Evolutionary conservation across 1,139 yeast genomes (phyloP).

Genomic region (Groenewaldozyma auringiensis): DNA sequence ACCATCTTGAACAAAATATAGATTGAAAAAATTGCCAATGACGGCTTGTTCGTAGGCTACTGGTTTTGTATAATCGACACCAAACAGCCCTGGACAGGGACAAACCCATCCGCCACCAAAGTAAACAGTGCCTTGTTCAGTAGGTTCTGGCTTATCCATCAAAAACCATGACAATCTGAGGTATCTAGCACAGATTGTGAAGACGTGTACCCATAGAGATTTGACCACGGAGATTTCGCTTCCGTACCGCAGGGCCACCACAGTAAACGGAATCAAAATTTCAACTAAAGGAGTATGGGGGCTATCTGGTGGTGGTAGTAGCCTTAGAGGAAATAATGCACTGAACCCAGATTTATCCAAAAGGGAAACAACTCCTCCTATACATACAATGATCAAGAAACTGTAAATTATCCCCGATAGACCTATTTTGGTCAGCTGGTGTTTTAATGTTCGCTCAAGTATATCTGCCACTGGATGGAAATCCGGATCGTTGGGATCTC

Average conservation of each 20-base stretch:
- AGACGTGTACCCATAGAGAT: conserved; percentile 55
- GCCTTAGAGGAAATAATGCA: conserved; percentile 26
- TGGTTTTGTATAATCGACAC: conserved; percentile 52
- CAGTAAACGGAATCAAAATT: neutral
- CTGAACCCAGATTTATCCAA: conserved; percentile 36
- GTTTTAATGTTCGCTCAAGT: conserved; percentile 59
- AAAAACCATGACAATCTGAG: conserved; percentile 75
- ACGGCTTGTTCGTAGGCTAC: conserved; percentile 44
- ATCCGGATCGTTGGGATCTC: conserved; percentile 93
- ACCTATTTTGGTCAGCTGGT: conserved; percentile 67
- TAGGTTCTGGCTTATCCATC: conserved; percentile 56
- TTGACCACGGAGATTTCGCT: conserved; percentile 5
- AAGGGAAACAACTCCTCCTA: conserved; percentile 59
- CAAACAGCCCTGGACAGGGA: conserved; percentile 34
- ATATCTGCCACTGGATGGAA: conserved; percentile 87
- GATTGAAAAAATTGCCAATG: conserved; percentile 13
- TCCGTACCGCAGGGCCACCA: neutral
- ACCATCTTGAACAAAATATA: conserved; percentile 53
- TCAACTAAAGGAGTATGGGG: neutral
- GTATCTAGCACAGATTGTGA: conserved; percentile 47
- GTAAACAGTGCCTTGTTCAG: conserved; percentile 65
- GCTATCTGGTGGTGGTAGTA: conserved; percentile 7
- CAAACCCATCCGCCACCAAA: conserved; percentile 47
- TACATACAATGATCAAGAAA: conserved; percentile 61
- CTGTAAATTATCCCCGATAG: conserved; percentile 74